These are phyloP conservation scores for Gentiana dahurica DNA, from an alignment of 257 asterid species.

Conservation along the genomic window DNA sequence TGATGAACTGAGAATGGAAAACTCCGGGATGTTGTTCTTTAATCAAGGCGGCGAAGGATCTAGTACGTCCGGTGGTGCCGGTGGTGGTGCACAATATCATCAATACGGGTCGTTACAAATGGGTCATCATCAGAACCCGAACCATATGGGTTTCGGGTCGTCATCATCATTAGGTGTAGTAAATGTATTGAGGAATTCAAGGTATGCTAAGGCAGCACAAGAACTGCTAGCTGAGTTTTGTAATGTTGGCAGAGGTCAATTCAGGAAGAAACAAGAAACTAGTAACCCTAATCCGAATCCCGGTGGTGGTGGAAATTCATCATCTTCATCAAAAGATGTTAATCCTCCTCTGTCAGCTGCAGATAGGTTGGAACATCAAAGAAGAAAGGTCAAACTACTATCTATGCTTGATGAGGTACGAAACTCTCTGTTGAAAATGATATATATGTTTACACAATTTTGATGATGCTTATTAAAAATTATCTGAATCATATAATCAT, in stretches of 20 bases:
- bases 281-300: slow-evolving; percentile 33
- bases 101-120: background rate
- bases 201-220: slow-evolving; percentile 73
- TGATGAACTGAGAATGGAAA: slow-evolving; percentile 63
- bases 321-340: slow-evolving; percentile 47
- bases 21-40: slow-evolving; percentile 58
- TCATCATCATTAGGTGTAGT: slow-evolving; percentile 30
- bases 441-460: too few species aligned
- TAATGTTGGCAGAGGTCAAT: slow-evolving; percentile 79
- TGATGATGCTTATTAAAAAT: too few species aligned
- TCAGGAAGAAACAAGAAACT: slow-evolving; percentile 37
- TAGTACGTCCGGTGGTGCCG: slow-evolving; percentile 14
- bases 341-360: slow-evolving; percentile 60
- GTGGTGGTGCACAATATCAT: slow-evolving; percentile 16
- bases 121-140: slow-evolving; percentile 25
- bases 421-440: slow-evolving; percentile 1
- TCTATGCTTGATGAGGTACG: slow-evolving; percentile 99
- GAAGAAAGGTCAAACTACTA: slow-evolving; percentile 94
- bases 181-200: slow-evolving; percentile 53
- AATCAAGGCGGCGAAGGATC: slow-evolving; percentile 47
- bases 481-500: too few species aligned
- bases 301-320: slow-evolving; percentile 19
- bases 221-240: slow-evolving; percentile 89
- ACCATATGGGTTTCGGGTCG: slow-evolving; percentile 38
- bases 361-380: slow-evolving; percentile 87